These are phyloP conservation scores for Coniochaeta sp. DNA, from an alignment of 2,329 filamentous ascomycete genomes.

Conservation along the genomic window DNA sequence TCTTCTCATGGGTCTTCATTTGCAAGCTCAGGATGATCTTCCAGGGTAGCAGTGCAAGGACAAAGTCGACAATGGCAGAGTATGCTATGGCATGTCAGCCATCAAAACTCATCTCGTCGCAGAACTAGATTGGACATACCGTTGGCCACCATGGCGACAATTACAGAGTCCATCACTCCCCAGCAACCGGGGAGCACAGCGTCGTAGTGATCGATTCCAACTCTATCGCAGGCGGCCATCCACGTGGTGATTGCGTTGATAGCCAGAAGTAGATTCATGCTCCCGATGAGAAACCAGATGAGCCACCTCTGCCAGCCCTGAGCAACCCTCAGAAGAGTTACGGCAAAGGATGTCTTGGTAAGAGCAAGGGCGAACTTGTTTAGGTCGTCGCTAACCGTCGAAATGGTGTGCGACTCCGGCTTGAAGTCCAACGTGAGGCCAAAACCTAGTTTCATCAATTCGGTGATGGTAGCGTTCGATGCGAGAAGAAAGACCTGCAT, in stretches of 20 bases:
- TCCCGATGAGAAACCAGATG: slow-evolving; percentile 17
- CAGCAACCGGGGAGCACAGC: slow-evolving; percentile 6
- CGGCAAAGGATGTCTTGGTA: slow-evolving; percentile 22
- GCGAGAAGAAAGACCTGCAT: slow-evolving; percentile 12
- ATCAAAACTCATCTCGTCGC: slow-evolving; percentile 2
- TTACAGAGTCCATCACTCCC: slow-evolving; percentile 5
- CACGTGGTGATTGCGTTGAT: slow-evolving; percentile 13
- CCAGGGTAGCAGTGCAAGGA: slow-evolving; percentile 6
- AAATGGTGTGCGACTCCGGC: slow-evolving; percentile 11
- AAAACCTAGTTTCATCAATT: slow-evolving; percentile 9
- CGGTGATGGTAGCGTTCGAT: slow-evolving; percentile 10
- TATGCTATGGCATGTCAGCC: not conserved
- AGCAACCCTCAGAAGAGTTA: slow-evolving; percentile 19
- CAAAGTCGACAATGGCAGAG: slow-evolving; percentile 4
- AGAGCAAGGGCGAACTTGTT: slow-evolving; percentile 17
- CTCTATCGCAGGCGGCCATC: slow-evolving; percentile 6
- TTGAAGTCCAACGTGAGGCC: slow-evolving; percentile 9
- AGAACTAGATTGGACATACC: slow-evolving; percentile 4
- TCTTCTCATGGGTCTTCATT: slow-evolving; percentile 7
- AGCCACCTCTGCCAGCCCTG: slow-evolving; percentile 8
- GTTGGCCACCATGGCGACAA: slow-evolving; percentile 7
- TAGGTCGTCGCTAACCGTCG: slow-evolving; percentile 12
- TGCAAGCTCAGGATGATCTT: slow-evolving; percentile 5
- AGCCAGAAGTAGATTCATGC: slow-evolving; percentile 14
- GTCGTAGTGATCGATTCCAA: slow-evolving; percentile 3